Conservation (phyloP, 768 basidiomycete genomes). For the Lentinula lateritia region DNA sequence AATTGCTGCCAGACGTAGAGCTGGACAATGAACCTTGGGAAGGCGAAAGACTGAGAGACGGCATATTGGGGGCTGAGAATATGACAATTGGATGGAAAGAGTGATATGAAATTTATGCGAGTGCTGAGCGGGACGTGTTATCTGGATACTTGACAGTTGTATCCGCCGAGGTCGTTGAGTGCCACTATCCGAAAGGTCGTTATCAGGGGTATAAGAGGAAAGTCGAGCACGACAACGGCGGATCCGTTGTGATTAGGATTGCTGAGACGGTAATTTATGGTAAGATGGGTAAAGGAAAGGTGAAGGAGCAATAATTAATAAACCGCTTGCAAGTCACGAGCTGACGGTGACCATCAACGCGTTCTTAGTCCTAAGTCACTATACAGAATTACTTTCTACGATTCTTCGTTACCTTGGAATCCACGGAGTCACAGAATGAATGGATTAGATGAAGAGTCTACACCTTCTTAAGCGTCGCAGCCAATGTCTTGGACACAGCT, state of each 20-base stretch:
- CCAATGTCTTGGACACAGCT: no score
- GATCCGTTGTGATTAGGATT: slow-evolving; percentile 24
- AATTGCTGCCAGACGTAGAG: slow-evolving; percentile 27
- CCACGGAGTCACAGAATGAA: no score
- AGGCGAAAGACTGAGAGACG: slow-evolving; percentile 25
- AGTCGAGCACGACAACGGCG: slow-evolving; percentile 41
- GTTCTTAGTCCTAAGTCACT: not conserved
- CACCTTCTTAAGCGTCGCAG: no score
- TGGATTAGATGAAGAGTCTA: no score
- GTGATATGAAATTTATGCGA: slow-evolving; percentile 13
- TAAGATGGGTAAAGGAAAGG: not conserved
- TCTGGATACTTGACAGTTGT: slow-evolving; percentile 20
- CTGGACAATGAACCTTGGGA: slow-evolving; percentile 27
- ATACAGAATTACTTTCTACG: no score
- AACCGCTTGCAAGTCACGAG: not conserved
- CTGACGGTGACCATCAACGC: not conserved
- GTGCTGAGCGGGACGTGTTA: slow-evolving; percentile 4
- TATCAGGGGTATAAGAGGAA: slow-evolving; percentile 38
- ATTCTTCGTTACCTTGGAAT: no score
- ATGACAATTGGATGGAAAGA: slow-evolving; percentile 14
- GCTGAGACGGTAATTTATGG: not conserved
- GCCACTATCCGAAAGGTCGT: slow-evolving; percentile 32
- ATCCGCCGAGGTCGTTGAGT: slow-evolving; percentile 46
- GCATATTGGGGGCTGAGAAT: not conserved
- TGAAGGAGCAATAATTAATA: not conserved